Percentiles rank a stretch among this genome's conserved stretches.
Evolutionary conservation across 2,329 filamentous ascomycete genomes (phyloP).

Genomic region (Torrubiellomyces zombiae): DNA sequence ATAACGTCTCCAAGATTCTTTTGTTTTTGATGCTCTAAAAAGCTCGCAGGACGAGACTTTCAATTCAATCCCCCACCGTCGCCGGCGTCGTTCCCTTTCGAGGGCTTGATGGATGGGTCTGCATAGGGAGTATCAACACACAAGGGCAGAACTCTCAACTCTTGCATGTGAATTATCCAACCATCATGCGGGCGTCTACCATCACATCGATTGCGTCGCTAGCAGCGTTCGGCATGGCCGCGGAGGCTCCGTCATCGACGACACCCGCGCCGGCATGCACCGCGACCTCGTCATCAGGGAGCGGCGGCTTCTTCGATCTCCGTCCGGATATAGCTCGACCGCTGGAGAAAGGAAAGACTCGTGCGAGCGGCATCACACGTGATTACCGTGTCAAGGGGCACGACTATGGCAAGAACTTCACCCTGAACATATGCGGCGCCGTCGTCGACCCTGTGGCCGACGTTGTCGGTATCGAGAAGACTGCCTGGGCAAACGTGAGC

Average conservation of each 20-base stretch:
- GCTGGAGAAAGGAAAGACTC: constrained; percentile 25
- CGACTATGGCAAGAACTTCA: constrained; percentile 70
- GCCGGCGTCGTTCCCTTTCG: no score
- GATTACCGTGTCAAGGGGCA: constrained; percentile 53
- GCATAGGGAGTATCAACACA: no score
- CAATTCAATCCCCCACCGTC: no score
- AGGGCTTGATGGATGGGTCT: no score
- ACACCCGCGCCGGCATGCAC: constrained; percentile 33
- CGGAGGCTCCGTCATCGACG: constrained; percentile 23
- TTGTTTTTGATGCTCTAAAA: no score
- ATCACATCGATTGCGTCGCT: no score
- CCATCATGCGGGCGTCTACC: no score
- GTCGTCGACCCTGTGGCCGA: constrained; percentile 50
- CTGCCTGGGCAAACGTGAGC: constrained; percentile 55
- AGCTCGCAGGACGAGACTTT: no score
- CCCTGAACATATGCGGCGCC: constrained; percentile 63
- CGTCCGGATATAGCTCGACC: constrained; percentile 34
- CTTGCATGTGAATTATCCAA: no score
- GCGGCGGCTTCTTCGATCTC: constrained; percentile 42
- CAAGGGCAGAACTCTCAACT: no score
- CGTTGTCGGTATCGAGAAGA: constrained; percentile 46
- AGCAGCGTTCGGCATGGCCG: no score
- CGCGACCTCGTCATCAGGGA: constrained; percentile 35
- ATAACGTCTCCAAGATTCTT: no score
- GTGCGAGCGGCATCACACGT: constrained; percentile 23